Base-by-base conservation (phyloP, 2,329 filamentous ascomycete species). In the Juglanconis sp. region DNA sequence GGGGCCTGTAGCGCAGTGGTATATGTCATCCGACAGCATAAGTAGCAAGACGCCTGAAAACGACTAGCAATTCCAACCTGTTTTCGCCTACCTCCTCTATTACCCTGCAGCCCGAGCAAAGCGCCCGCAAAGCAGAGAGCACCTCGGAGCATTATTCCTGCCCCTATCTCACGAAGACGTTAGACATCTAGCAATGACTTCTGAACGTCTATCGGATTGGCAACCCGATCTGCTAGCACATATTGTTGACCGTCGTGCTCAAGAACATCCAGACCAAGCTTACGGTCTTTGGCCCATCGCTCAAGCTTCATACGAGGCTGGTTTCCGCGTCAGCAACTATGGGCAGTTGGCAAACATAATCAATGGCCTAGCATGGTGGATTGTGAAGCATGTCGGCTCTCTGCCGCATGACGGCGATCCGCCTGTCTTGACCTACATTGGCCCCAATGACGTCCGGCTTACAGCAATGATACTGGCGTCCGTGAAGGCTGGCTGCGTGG, bases 371-470 rank as follows among this genome's bases (percentile, higher is more conserved):
- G 72, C 74, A 5, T 71, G 71, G 65, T 76, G 72, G 73, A 59
- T 79, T 6, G 51, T 63, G 5, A 57, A 71, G 9, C 62, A 68
- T 11, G 60, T 77, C 17, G 9, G 69, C 73, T 24, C 17, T 24
- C 17, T 24, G 17, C 0, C 57, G 4, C 3, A 30, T 24, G 24
- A 10, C 13, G 17, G 1, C 17, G 17, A 24, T 24, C 17, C 17
- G 17, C 68, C 74, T 42, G 71, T 70, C 3, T 53, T 78, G 10
- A 67, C 76, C 0, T 79, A 77, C 56, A 63, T 78, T 10, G 77
- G 76, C 0, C 72, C 73, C 3, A 75, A 71, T 55, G 77, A 79
- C 64, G 53, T 74, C 7, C 67, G 77, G 31, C 76, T 77, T 48
- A 64, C 69, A 1, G 67, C 72, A 2, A 48, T 79, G 35, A 63